Evolutionary conservation across 805 yeast species (phyloP).

Genomic region (Metschnikowia dekortorum): DNA sequence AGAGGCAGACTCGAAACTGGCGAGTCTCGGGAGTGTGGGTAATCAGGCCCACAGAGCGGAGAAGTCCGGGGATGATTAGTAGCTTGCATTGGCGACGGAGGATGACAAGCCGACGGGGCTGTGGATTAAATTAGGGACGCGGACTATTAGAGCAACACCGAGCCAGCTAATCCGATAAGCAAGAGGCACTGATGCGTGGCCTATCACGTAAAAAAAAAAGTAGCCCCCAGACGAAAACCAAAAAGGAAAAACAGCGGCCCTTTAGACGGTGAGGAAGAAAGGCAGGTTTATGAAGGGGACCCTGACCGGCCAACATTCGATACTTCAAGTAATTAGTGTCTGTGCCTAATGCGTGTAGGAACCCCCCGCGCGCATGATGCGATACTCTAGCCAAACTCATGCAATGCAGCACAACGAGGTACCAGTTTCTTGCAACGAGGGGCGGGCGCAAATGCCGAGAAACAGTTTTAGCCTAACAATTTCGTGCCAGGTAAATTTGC

Average conservation of each 20-base stretch:
- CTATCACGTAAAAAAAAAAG: not conserved
- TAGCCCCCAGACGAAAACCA: not conserved
- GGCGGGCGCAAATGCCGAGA: no score
- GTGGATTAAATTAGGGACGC: not conserved
- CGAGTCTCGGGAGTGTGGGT: not conserved
- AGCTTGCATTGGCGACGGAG: not conserved
- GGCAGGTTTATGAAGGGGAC: not conserved
- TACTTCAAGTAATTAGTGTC: not conserved
- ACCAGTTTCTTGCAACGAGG: not conserved
- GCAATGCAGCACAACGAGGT: not conserved
- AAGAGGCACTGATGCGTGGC: constrained; percentile 2
- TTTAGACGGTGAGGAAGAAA: not conserved
- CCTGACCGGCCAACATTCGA: not conserved
- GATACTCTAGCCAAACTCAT: not conserved
- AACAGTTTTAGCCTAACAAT: no score
- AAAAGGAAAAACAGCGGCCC: not conserved
- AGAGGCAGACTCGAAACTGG: not conserved
- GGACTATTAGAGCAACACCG: not conserved
- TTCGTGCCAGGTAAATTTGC: not conserved
- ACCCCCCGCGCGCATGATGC: constrained; percentile 4
- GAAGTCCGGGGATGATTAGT: not conserved
- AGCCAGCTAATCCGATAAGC: constrained; percentile 3
- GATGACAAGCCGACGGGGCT: not conserved
- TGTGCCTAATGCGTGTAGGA: constrained; percentile 1
- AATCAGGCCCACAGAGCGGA: not conserved